phyloP scores from a whole-genome alignment of 75 land plant genomes.

The Selaginella tamariscina region DNA sequence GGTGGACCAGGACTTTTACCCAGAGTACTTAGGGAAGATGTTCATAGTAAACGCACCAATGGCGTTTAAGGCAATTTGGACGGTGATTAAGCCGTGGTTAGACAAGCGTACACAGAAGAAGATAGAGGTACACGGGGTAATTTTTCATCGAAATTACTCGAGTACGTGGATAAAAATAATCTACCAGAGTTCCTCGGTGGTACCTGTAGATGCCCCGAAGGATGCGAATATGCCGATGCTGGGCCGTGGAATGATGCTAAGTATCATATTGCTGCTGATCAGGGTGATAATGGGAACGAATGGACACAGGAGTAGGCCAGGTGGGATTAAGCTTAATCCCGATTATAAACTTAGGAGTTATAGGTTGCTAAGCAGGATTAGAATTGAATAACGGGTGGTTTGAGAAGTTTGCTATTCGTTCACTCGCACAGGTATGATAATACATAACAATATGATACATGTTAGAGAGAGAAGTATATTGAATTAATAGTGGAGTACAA shows the following conservation, averaged over 20 bases:
- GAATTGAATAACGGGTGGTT: too few species aligned
- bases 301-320: too few species aligned
- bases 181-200: conserved; percentile 40
- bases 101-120: conserved; percentile 37
- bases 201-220: conserved; percentile 31
- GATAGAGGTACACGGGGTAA: conserved; percentile 35
- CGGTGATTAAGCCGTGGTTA: conserved; percentile 38
- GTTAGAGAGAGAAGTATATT: too few species aligned
- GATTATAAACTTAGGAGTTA: too few species aligned
- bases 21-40: conserved; percentile 36
- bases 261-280: too few species aligned
- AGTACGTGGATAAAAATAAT: conserved; percentile 29
- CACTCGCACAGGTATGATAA: too few species aligned
- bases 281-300: too few species aligned
- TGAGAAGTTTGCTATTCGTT: too few species aligned
- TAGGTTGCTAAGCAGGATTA: too few species aligned
- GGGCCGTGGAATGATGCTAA: conserved; percentile 36
- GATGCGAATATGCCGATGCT: conserved; percentile 35
- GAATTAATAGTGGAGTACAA: too few species aligned
- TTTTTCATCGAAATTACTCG: conserved; percentile 26
- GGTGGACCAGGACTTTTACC: conserved; percentile 35
- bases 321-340: too few species aligned
- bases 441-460: too few species aligned
- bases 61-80: conserved; percentile 37
- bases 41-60: conserved; percentile 33